Percentiles rank a stretch among this genome's conserved stretches.
Conservation (phyloP, 192 early-diverging fungal species). For the Obelidium mucronatum region DNA sequence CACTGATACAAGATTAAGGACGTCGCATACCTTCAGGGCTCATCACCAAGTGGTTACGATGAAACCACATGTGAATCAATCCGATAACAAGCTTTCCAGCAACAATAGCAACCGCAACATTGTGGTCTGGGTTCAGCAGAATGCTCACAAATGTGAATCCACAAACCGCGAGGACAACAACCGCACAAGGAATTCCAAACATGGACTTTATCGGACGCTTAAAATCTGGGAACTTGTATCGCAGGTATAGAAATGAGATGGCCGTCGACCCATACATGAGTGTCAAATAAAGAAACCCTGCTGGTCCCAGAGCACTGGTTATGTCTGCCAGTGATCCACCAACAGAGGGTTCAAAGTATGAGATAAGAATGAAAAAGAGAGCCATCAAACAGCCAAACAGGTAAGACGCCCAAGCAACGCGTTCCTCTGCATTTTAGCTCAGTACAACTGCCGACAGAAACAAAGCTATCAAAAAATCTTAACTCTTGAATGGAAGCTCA, state of each 20-base stretch:
- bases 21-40: constrained; percentile 11
- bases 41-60: constrained; percentile 26
- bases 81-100: constrained; percentile 7
- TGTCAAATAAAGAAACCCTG: constrained; percentile 5
- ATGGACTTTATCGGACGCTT: constrained; percentile 9
- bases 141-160: not conserved
- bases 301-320: not conserved
- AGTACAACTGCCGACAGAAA: not conserved
- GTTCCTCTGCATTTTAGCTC: constrained; percentile 3
- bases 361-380: constrained; percentile 4
- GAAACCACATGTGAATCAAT: constrained; percentile 18
- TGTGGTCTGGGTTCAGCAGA: not conserved
- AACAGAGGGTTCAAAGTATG: constrained; percentile 9
- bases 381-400: not conserved
- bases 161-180: not conserved
- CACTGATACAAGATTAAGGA: too few relatives aligned
- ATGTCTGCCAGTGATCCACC: not conserved
- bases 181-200: constrained; percentile 11
- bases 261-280: constrained; percentile 17
- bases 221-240: constrained; percentile 9
- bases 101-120: not conserved
- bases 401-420: constrained; percentile 15
- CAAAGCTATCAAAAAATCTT: not conserved
- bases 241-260: constrained; percentile 8
- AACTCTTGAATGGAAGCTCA: not conserved